Evolutionary conservation across 306 rosid genomes (phyloP).

Genomic region (Ormosia semicastrata): DNA sequence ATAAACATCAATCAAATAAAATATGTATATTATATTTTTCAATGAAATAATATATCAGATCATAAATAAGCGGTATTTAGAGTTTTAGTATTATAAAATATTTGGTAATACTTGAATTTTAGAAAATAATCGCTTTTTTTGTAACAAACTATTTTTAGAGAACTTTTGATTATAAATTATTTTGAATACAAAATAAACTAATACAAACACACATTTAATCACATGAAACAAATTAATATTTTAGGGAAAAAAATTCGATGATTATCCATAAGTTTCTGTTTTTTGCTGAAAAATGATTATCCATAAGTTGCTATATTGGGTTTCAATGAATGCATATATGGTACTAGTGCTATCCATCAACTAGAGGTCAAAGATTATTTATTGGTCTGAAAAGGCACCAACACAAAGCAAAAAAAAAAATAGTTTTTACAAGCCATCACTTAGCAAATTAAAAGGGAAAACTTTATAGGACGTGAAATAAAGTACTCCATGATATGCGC

Average conservation of each 20-base stretch:
- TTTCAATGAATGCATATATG: neutral
- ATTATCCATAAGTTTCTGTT: too few relatives aligned
- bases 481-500: neutral
- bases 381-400: slow-evolving; percentile 25
- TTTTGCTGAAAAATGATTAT: neutral
- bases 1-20: neutral
- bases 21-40: neutral
- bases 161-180: too few relatives aligned
- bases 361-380: slow-evolving; percentile 10
- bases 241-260: too few relatives aligned
- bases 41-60: neutral
- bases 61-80: neutral
- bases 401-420: slow-evolving; percentile 2
- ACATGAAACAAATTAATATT: neutral
- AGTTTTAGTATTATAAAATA: neutral
- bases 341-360: neutral
- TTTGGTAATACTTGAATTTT: too few relatives aligned
- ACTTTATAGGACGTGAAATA: slow-evolving; percentile 20
- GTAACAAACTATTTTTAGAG: too few relatives aligned
- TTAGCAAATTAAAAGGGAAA: slow-evolving; percentile 20
- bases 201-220: neutral
- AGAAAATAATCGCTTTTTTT: too few relatives aligned
- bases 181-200: too few relatives aligned
- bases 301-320: neutral
- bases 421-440: slow-evolving; percentile 4